Base-by-base conservation (phyloP, 164 flowering plant genomes). In the Malania oleifera region DNA sequence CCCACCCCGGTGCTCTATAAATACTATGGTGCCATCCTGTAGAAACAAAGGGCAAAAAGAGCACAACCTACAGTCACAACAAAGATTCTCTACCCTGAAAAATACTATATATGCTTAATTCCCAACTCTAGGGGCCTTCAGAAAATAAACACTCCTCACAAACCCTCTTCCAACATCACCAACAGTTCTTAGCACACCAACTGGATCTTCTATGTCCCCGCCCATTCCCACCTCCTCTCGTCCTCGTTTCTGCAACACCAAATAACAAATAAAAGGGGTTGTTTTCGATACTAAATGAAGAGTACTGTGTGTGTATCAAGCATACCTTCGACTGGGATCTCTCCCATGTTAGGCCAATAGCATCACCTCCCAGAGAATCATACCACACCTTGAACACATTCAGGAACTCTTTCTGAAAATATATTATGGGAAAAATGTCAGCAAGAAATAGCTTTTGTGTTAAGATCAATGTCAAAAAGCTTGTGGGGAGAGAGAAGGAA, bases 341-440 rank as follows among this genome's bases (percentile, higher is more conserved):
- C 41, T 65, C 77, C 92, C 95, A 90, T 23, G 97, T 90, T 41
- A 93, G 67, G 59, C 99, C 97, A 66, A 93, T 75, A 11, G 89
- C 95, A 71, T 93, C 97, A 37, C 96, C 92, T 40, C 97, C 97
- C 54, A 88, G 62, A 49, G 91, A 75, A 78, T 93, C 99, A 64
- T 85, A 85, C 99, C 99, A 93, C 57, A 84, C 38, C 64, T 80
- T 85, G 65, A 88, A 80, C 29, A 45, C 66, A 37, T 66, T 62
- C 0, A 82, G 74, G 64, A 73, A 85, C 53, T 81, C 88, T 63
- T 64, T 73, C 99, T 90, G 70, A 65, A 20, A 3, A 74, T 15
- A 59, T 23, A 46, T 44, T 44, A 62, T 12, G 50, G 52, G 20
- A 41, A 25, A n/a, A 31, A 26, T 17, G 11, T 57, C 15, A 57